A percentile compares a stretch with the other conserved stretches of the same genome.
Conservation (phyloP, 148 eudicot species). For the Linanthus parryae region DNA sequence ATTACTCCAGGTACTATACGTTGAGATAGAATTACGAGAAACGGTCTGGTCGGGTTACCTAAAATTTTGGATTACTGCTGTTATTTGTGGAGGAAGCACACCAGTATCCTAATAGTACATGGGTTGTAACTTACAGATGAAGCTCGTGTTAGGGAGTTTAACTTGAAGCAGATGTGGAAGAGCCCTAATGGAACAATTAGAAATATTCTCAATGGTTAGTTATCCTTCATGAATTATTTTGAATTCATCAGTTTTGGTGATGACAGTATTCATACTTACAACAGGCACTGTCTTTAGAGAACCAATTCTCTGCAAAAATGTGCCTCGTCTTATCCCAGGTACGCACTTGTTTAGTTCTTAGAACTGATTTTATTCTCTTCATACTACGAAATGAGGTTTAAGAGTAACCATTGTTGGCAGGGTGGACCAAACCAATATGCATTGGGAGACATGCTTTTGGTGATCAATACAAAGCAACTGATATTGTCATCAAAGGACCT, state of each 20-base stretch:
- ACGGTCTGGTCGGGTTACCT: too few species aligned
- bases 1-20: slow-evolving; percentile 72
- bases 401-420: slow-evolving; percentile 15
- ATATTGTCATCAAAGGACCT: slow-evolving; percentile 78
- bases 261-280: slow-evolving; percentile 8
- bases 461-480: slow-evolving; percentile 90
- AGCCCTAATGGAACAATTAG: slow-evolving; percentile 97
- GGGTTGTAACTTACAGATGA: slow-evolving; percentile 46
- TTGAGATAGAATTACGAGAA: neutral
- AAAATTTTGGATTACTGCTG: too few species aligned
- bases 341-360: too few species aligned
- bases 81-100: too few species aligned
- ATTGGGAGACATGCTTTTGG: slow-evolving; percentile 98
- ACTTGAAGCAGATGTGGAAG: slow-evolving; percentile 80
- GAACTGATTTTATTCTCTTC: neutral
- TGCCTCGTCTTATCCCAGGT: slow-evolving; percentile 81
- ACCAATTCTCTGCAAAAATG: slow-evolving; percentile 87
- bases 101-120: neutral
- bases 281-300: slow-evolving; percentile 94
- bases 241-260: neutral
- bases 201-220: slow-evolving; percentile 81
- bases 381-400: neutral
- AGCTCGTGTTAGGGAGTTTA: slow-evolving; percentile 68
- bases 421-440: slow-evolving; percentile 92
- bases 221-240: slow-evolving; percentile 1